Conservation (phyloP, 2,329 filamentous ascomycete species). For the Xylaria sp. region DNA sequence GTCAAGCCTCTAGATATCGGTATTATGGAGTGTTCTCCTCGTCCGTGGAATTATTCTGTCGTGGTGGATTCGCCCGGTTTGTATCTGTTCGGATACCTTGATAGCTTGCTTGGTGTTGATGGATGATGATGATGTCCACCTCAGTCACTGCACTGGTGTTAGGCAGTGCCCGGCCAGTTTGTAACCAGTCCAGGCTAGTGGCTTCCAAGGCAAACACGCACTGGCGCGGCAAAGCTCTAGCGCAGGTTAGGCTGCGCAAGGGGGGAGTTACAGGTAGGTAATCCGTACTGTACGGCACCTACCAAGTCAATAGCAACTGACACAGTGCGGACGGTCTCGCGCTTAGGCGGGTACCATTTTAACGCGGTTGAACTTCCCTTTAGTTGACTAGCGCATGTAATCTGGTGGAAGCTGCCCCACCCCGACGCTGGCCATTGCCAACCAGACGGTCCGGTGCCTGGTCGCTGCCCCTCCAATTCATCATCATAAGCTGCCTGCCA, state of each 20-base stretch:
- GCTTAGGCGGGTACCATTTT: too few species aligned
- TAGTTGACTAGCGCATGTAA: not conserved
- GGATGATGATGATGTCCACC: conserved; percentile 20
- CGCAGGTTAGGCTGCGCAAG: conserved; percentile 1
- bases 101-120: not conserved
- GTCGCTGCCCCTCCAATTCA: not conserved
- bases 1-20: not conserved
- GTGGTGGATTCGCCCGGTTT: not conserved
- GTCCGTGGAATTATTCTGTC: not conserved
- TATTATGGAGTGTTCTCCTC: too few species aligned
- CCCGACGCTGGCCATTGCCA: too few species aligned
- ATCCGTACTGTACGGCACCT: not conserved
- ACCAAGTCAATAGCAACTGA: too few species aligned
- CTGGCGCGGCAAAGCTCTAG: conserved; percentile 25
- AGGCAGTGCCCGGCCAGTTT: conserved; percentile 1
- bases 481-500: not conserved
- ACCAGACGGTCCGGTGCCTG: not conserved
- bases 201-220: conserved; percentile 24
- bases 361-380: not conserved
- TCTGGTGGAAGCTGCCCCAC: not conserved
- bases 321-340: too few species aligned
- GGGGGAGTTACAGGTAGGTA: not conserved
- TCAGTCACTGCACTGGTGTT: too few species aligned
- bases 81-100: not conserved
- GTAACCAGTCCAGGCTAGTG: conserved; percentile 1